Percentiles rank a stretch among this genome's conserved stretches.
Conservation (phyloP, 2,329 filamentous ascomycete genomes). For the Botrytis fabae region DNA sequence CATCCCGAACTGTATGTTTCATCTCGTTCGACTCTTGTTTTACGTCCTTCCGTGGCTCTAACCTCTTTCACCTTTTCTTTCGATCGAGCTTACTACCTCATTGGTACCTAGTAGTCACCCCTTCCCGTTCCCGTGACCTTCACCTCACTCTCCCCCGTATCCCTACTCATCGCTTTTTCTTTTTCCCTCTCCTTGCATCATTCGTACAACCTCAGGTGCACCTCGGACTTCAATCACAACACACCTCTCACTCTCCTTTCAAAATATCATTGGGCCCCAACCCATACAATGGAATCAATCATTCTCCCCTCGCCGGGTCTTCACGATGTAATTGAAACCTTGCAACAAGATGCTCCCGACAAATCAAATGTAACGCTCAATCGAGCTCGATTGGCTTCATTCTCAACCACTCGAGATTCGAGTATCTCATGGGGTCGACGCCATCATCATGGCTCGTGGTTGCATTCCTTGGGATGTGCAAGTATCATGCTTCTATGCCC, state of each 20-base stretch:
- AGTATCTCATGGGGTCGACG: conserved; percentile 33
- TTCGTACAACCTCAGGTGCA: background rate
- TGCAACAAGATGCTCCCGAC: conserved; percentile 15
- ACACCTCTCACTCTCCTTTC: background rate
- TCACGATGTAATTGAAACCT: conserved; percentile 20
- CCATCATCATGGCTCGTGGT: conserved; percentile 36
- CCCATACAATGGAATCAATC: conserved; percentile 25
- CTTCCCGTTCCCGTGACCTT: background rate
- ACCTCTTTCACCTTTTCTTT: background rate
- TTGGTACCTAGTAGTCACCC: background rate
- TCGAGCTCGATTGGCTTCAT: conserved; percentile 23
- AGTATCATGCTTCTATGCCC: conserved; percentile 33
- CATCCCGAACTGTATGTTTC: background rate
- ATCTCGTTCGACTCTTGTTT: background rate
- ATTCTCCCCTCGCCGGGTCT: conserved; percentile 26
- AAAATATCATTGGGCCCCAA: background rate
- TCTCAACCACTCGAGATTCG: conserved; percentile 26
- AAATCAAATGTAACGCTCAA: background rate
- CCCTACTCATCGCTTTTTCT: background rate
- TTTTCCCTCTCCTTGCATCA: background rate
- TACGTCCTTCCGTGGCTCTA: background rate
- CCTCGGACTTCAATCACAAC: background rate
- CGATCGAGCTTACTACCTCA: background rate
- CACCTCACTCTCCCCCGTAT: background rate
- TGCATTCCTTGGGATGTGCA: conserved; percentile 32